Base-by-base conservation (phyloP, 768 basidiomycete species). In the Russula foetens region DNA sequence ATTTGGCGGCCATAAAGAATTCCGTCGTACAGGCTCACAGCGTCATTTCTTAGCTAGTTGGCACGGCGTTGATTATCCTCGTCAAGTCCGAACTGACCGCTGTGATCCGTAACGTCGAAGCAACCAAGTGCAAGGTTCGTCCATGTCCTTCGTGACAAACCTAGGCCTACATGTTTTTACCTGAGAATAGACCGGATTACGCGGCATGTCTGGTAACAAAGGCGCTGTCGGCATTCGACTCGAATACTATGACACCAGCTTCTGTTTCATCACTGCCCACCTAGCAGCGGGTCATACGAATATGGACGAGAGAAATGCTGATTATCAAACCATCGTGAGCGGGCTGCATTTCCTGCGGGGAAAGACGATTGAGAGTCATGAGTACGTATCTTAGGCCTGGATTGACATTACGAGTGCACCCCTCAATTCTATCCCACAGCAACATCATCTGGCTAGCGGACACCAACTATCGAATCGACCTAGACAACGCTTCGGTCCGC, bases 191-290 rank as follows among this genome's bases (percentile, higher is more conserved):
- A 92, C 90, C n/a, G 90, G 89, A 43, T 76, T 91, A 44, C 81
- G 88, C 35, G 97, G 97, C 14, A 93, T 98, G 84, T 93, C 93
- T 0, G 97, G 94, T 29, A 96, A 96, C 75, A 96, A 99, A 75
- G 97, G 97, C 21, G 97, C 93, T 1, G 90, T 96, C 14, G 94
- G 88, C 7, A 92, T 99, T 64, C 86, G 97, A 14, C 76, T 99
- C 53, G 90, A 98, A 29, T 92, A 91, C 67, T 80, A 90, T 65
- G 93, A 95, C 69, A 90, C 95, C 9, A 88, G 83, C 58, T 88
- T 98, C 68, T 99, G 97, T 74, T 95, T 98, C 74, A 71, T 99
- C 63, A 98, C 96, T 9, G 92, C 92, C 4, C 97, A 98, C 72
- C 80, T 98, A 44, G 95, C 97, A 17, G 95, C 97, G n/a, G 97